Base-by-base conservation (phyloP, 768 basidiomycete species). In the Termitomyces sp. region DNA sequence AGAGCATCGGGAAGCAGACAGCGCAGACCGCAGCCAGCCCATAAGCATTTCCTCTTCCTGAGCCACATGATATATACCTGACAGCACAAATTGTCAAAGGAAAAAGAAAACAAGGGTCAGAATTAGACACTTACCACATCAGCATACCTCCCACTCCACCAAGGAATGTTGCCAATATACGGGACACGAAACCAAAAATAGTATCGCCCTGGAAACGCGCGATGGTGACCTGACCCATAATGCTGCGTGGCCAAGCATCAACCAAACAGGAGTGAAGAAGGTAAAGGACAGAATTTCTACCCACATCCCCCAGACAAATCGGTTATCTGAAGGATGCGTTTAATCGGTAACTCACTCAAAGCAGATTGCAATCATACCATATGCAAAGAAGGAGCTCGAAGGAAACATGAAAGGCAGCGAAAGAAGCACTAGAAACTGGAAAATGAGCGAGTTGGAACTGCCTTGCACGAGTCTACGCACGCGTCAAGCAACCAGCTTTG, bases 191-290 rank as follows among this genome's bases (percentile, higher is more conserved):
- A 2, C 83, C 88, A 61, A 89, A 89, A 0, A 83, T 80, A 0
- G 90, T 93, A 56, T 93, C 91, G 1, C 90, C 91, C 48, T 87
- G 80, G 67, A 90, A 92, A 18, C 90, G 83, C 9, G 87, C 76
- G 0, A 90, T 71, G 0, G 89, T 89, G 7, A 91, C 74, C 66
- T 92, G 91, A 0, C 84, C 89, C 87, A 92, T 91, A 68, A 91
- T 80, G 18, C 87, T 90, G 58, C 18, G 1, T 7, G 49, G 11
- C 11, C 32, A 24, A 32, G 24, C 40, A 33, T 42, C 9, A 55
- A n/a, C 24, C 12, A n/a, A 42, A 46, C 22, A 20, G 33, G 60
- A 55, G 4, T 28, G 44, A 39, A n/a, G 44, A 39, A n/a, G 42
- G 11, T 48, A n/a, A 62, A 28, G 18, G 7, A 16, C 8, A 4